Evolutionary conservation across 2,329 filamentous ascomycete genomes (phyloP).

Genomic region (Sclerotinia borealis): DNA sequence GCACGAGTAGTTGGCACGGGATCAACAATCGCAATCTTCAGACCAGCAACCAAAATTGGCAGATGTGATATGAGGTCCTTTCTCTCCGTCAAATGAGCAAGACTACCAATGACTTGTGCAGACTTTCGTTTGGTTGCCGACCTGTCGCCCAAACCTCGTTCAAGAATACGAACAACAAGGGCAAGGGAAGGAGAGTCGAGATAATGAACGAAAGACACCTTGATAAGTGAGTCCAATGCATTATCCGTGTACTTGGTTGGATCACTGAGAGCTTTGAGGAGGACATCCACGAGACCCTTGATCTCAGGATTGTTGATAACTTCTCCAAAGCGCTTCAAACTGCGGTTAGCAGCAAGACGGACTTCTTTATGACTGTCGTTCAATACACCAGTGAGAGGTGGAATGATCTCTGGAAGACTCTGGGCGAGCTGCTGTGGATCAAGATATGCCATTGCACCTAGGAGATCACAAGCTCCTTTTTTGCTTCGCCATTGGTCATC

Average conservation of each 20-base stretch:
- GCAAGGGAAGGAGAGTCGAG: constrained; percentile 95
- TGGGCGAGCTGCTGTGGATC: constrained; percentile 90
- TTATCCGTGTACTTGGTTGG: constrained; percentile 96
- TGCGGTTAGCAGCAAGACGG: constrained; percentile 83
- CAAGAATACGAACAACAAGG: constrained; percentile 88
- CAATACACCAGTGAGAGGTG: constrained; percentile 84
- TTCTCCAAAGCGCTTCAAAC: constrained; percentile 94
- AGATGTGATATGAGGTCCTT: constrained; percentile 89
- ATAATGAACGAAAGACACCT: constrained; percentile 97
- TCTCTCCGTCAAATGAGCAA: constrained; percentile 93
- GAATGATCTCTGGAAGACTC: constrained; percentile 93
- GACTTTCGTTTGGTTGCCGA: constrained; percentile 96
- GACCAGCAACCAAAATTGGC: constrained; percentile 83
- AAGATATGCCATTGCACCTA: constrained; percentile 97
- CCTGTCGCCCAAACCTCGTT: constrained; percentile 83
- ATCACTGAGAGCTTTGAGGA: constrained; percentile 94
- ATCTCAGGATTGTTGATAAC: constrained; percentile 98
- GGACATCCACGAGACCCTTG: constrained; percentile 81
- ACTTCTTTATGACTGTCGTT: constrained; percentile 99
- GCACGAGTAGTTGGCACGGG: constrained; percentile 94
- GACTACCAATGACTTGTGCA: constrained; percentile 93
- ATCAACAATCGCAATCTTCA: constrained; percentile 85
- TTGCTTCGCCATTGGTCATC: constrained; percentile 98
- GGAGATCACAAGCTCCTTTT: constrained; percentile 91
- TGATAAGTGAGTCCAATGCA: constrained; percentile 88